A percentile compares a stretch with the other conserved stretches of the same genome.
Evolutionary conservation across 768 basidiomycete species (phyloP).

Genomic region (Trametes cubensis): DNA sequence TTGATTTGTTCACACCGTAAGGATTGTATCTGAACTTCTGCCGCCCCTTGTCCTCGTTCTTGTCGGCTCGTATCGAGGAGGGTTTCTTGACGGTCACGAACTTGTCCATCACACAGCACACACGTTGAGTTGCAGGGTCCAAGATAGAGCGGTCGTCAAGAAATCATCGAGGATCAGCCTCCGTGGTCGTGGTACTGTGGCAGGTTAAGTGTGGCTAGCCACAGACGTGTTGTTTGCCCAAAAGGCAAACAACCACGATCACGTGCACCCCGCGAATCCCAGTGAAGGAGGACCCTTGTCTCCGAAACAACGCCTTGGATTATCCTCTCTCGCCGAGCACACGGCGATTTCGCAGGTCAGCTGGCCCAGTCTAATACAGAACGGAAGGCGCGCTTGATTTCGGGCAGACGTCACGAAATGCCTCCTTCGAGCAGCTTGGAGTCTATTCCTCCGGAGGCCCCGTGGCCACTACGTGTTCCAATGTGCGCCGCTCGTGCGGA

Average conservation of each 20-base stretch:
- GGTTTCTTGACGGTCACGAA: slow-evolving; percentile 36
- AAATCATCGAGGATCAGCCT: neutral
- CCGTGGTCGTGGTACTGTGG: neutral
- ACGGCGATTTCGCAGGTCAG: slow-evolving; percentile 9
- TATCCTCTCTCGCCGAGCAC: slow-evolving; percentile 22
- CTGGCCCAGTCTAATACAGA: slow-evolving; percentile 4
- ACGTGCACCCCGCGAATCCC: slow-evolving; percentile 10
- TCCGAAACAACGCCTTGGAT: slow-evolving; percentile 34
- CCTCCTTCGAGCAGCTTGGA: slow-evolving; percentile 1
- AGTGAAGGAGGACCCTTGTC: neutral
- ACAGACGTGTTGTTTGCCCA: slow-evolving; percentile 24
- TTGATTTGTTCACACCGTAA: slow-evolving; percentile 28
- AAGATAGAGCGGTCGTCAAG: neutral
- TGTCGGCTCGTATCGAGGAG: slow-evolving; percentile 20
- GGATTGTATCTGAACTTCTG: slow-evolving; percentile 34
- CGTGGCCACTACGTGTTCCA: slow-evolving; percentile 17
- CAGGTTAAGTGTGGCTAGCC: slow-evolving; percentile 10
- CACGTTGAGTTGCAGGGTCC: neutral
- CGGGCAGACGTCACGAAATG: slow-evolving; percentile 18
- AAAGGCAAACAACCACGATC: slow-evolving; percentile 12
- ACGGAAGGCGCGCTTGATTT: neutral
- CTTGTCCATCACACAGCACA: slow-evolving; percentile 36
- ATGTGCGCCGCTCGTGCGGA: slow-evolving; percentile 10
- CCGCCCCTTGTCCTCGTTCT: slow-evolving; percentile 26
- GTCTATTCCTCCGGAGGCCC: slow-evolving; percentile 15